Conservation (phyloP, 2,329 filamentous ascomycete genomes). For the Neospermospora avenae region DNA sequence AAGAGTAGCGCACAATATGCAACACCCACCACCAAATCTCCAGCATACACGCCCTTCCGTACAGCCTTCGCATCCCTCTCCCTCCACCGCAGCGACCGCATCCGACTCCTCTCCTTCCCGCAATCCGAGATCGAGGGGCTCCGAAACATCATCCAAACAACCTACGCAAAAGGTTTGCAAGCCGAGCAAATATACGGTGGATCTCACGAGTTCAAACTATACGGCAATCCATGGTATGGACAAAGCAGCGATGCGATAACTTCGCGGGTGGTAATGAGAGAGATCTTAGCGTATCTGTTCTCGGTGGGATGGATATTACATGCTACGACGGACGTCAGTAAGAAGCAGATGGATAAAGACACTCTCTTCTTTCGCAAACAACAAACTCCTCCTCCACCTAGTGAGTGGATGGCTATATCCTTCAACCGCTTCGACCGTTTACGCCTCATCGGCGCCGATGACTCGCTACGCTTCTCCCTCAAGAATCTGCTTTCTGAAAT, state of each 20-base stretch:
- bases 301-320: constrained; percentile 39
- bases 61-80: constrained; percentile 35
- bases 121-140: constrained; percentile 30
- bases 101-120: constrained; percentile 39
- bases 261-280: constrained; percentile 34
- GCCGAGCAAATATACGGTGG: constrained; percentile 33
- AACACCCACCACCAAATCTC: not conserved
- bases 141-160: constrained; percentile 26
- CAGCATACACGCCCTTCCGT: constrained; percentile 22
- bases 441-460: constrained; percentile 35
- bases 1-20: not conserved
- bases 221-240: constrained; percentile 37
- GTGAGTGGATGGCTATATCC: constrained; percentile 39
- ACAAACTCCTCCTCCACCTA: constrained; percentile 33
- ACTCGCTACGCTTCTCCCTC: constrained; percentile 23
- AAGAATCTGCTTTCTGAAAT: constrained; percentile 18
- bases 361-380: constrained; percentile 40
- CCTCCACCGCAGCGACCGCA: constrained; percentile 32
- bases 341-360: constrained; percentile 36
- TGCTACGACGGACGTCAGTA: constrained; percentile 37
- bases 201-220: constrained; percentile 39
- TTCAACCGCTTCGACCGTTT: constrained; percentile 36
- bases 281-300: constrained; percentile 36
- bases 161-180: constrained; percentile 36
- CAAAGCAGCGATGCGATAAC: constrained; percentile 31